Evolutionary conservation across 2,329 filamentous ascomycete species (phyloP).

Genomic region (Pseudogymnoascus sp.): DNA sequence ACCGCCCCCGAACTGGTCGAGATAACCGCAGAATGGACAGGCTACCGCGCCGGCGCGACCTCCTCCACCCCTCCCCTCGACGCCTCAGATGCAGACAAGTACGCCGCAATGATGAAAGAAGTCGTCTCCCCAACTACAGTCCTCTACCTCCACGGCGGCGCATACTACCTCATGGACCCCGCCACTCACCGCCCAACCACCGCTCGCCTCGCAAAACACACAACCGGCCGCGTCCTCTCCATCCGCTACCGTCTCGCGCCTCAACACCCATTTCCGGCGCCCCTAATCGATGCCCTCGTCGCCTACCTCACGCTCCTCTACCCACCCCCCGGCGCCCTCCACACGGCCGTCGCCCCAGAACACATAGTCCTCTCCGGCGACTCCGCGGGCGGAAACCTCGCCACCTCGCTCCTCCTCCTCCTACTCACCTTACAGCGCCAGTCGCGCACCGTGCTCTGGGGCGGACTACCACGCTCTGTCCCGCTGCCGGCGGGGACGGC

Average conservation of each 20-base stretch:
- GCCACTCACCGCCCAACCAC: slow-evolving; percentile 51
- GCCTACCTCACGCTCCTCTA: slow-evolving; percentile 65
- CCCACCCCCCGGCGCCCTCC: slow-evolving; percentile 58
- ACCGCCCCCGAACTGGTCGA: slow-evolving; percentile 43
- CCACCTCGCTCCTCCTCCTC: slow-evolving; percentile 57
- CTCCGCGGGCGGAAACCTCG: slow-evolving; percentile 63
- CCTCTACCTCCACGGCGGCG: slow-evolving; percentile 70
- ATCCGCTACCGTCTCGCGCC: slow-evolving; percentile 66
- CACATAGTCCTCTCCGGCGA: slow-evolving; percentile 68
- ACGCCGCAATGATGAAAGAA: slow-evolving; percentile 58
- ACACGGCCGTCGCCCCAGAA: slow-evolving; percentile 53
- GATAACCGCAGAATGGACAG: slow-evolving; percentile 69
- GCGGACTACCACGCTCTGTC: slow-evolving; percentile 47
- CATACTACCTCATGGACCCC: slow-evolving; percentile 65
- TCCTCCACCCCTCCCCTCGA: slow-evolving; percentile 41
- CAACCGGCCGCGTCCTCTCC: slow-evolving; percentile 58
- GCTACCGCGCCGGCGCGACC: slow-evolving; percentile 50
- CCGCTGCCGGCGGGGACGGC: slow-evolving; percentile 60
- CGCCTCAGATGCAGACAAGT: slow-evolving; percentile 56
- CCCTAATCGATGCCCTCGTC: slow-evolving; percentile 59
- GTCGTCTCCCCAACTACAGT: slow-evolving; percentile 53
- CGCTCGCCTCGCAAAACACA: slow-evolving; percentile 55
- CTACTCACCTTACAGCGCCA: slow-evolving; percentile 52
- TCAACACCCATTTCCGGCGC: slow-evolving; percentile 61
- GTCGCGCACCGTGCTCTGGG: slow-evolving; percentile 45